These are phyloP conservation scores for Fraxinus pennsylvanica DNA, from an alignment of 257 asterid species.

Conservation along the genomic window DNA sequence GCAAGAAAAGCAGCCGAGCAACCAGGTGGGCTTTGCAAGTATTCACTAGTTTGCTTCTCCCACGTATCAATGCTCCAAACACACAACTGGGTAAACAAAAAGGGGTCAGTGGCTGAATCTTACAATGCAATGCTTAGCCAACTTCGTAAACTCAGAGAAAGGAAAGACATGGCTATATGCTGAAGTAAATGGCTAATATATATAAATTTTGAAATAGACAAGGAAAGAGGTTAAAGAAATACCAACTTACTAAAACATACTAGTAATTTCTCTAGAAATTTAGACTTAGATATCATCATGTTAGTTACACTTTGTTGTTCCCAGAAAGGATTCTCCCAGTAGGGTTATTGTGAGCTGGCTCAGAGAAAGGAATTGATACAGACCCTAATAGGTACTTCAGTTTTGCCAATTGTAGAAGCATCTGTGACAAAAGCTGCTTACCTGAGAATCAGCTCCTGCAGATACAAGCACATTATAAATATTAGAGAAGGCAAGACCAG, in stretches of 20 bases:
- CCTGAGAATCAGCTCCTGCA: slow-evolving; percentile 75
- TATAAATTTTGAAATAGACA: neutral
- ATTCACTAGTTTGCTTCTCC: slow-evolving; percentile 60
- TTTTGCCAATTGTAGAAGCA: neutral
- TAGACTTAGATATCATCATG: neutral
- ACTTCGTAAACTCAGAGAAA: neutral
- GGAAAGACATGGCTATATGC: neutral
- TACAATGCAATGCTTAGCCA: neutral
- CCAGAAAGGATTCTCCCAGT: neutral
- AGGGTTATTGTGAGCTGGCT: slow-evolving; percentile 18
- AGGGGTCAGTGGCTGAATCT: slow-evolving; percentile 6
- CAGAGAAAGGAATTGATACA: neutral
- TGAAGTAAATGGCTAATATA: neutral
- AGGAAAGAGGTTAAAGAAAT: neutral
- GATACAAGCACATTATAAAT: slow-evolving; percentile 60
- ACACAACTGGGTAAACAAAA: slow-evolving; percentile 45
- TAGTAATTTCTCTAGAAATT: neutral
- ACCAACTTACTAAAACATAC: neutral
- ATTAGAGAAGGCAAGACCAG: slow-evolving; percentile 63
- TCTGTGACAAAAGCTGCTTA: slow-evolving; percentile 21
- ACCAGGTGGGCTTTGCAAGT: slow-evolving; percentile 59
- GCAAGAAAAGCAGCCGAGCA: slow-evolving; percentile 57
- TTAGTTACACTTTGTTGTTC: neutral
- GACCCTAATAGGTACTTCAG: neutral
- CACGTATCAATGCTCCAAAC: slow-evolving; percentile 62